Conservation (phyloP, 805 yeast species). For the Wickerhamomyces chambardii region DNA sequence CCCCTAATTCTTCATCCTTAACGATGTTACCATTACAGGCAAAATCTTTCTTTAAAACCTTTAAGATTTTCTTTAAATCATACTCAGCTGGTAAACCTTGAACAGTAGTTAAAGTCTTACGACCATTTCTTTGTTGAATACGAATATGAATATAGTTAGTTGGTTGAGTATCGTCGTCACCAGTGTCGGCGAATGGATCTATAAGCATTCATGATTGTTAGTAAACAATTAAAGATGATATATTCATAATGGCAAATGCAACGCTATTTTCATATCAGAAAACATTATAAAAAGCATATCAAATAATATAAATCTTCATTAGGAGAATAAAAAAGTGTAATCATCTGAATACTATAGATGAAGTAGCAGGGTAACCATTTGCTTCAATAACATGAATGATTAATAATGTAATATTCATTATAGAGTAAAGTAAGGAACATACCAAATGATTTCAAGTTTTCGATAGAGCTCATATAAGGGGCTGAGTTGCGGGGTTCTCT, state of each 20-base stretch:
- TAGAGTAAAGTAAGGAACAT: constrained; percentile 17
- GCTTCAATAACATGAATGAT: too few species aligned
- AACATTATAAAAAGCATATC: too few species aligned
- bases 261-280: too few species aligned
- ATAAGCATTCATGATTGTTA: constrained; percentile 1
- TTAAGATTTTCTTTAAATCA: constrained; percentile 87
- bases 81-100: constrained; percentile 96
- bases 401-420: background rate
- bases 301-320: too few species aligned
- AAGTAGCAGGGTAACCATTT: too few species aligned
- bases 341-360: too few species aligned
- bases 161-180: constrained; percentile 97
- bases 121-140: constrained; percentile 99
- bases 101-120: constrained; percentile 96
- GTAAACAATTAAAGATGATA: constrained; percentile 2
- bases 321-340: too few species aligned
- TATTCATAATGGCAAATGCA: too few species aligned
- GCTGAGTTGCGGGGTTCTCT: too few species aligned
- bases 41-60: constrained; percentile 93
- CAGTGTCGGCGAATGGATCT: constrained; percentile 99
- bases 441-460: constrained; percentile 76
- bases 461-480: constrained; percentile 77
- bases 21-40: constrained; percentile 99
- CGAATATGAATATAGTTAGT: constrained; percentile 95
- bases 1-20: constrained; percentile 93